Conservation (phyloP, 495 filamentous ascomycete genomes). For the Hypomontagnella submonticulosa region DNA sequence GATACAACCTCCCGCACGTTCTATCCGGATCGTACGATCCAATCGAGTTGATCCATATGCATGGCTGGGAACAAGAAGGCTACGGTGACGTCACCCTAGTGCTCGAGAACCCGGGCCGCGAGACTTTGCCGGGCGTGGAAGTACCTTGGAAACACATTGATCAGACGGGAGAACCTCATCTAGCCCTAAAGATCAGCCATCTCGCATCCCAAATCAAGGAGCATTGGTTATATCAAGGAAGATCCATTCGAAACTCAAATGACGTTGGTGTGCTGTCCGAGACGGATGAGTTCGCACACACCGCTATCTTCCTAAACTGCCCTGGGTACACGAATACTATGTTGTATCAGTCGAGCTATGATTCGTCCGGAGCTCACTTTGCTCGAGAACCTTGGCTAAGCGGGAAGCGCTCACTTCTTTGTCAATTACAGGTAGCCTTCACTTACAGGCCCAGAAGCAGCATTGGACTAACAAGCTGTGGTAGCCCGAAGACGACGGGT, state of each 20-base stretch:
- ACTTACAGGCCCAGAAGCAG: not conserved
- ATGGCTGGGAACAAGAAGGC: slow-evolving; percentile 27
- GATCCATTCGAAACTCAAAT: slow-evolving; percentile 23
- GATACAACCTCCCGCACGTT: slow-evolving; percentile 26
- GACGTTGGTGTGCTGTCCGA: slow-evolving; percentile 20
- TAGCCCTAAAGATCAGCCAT: slow-evolving; percentile 4
- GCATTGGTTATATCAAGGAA: slow-evolving; percentile 25
- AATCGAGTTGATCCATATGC: slow-evolving; percentile 32
- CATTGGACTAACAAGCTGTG: not conserved
- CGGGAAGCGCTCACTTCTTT: slow-evolving; percentile 24
- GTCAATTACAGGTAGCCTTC: slow-evolving; percentile 26
- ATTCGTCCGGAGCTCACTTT: slow-evolving; percentile 21
- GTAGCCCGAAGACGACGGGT: slow-evolving; percentile 25
- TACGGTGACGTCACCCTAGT: slow-evolving; percentile 12
- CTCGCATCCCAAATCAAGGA: slow-evolving; percentile 17
- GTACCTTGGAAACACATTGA: slow-evolving; percentile 32
- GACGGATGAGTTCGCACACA: slow-evolving; percentile 30
- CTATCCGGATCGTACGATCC: slow-evolving; percentile 34
- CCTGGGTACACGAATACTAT: slow-evolving; percentile 15
- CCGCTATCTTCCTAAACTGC: slow-evolving; percentile 23
- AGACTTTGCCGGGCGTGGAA: slow-evolving; percentile 3
- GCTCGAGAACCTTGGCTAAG: slow-evolving; percentile 30
- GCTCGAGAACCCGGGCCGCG: not conserved
- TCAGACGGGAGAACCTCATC: slow-evolving; percentile 19
- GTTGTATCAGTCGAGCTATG: slow-evolving; percentile 31